Evolutionary conservation across 192 early-diverging fungal species (phyloP).

Genomic region (Dissophora ornata): DNA sequence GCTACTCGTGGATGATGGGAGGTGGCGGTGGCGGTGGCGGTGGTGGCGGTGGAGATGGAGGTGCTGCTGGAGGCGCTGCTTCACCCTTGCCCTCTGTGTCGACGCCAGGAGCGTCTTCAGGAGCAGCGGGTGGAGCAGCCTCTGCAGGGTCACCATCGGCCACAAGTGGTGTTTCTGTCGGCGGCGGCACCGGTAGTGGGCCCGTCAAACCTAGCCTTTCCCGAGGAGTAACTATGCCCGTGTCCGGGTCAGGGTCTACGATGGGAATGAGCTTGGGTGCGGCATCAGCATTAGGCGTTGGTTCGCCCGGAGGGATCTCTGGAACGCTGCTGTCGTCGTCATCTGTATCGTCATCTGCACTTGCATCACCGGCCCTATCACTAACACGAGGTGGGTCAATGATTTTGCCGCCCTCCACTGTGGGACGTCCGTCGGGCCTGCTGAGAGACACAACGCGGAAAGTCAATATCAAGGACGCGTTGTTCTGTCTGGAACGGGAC

Average conservation of each 20-base stretch:
- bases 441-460: conserved; percentile 29
- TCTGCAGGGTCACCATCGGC: conserved; percentile 33
- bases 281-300: conserved; percentile 1
- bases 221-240: conserved; percentile 19
- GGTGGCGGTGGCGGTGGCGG: conserved; percentile 31
- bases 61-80: conserved; percentile 10
- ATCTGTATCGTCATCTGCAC: neutral
- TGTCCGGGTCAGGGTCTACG: conserved; percentile 4
- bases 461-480: conserved; percentile 78
- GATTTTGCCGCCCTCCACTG: conserved; percentile 29
- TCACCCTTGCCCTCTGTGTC: conserved; percentile 27
- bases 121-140: neutral
- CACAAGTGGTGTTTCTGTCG: conserved; percentile 14
- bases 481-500: conserved; percentile 81
- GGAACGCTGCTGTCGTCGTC: neutral
- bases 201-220: conserved; percentile 20
- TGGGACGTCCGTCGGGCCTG: conserved; percentile 31
- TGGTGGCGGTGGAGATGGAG: conserved; percentile 15
- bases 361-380: neutral
- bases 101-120: conserved; percentile 14
- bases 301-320: neutral
- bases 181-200: neutral
- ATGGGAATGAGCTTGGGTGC: neutral
- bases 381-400: conserved; percentile 28
- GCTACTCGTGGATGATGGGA: conserved; percentile 53